Evolutionary conservation across 1,284 basidiomycete species (phyloP), one percentile per base, ranked within the genome.

Genomic region (Ganoderma boninense): DNA sequence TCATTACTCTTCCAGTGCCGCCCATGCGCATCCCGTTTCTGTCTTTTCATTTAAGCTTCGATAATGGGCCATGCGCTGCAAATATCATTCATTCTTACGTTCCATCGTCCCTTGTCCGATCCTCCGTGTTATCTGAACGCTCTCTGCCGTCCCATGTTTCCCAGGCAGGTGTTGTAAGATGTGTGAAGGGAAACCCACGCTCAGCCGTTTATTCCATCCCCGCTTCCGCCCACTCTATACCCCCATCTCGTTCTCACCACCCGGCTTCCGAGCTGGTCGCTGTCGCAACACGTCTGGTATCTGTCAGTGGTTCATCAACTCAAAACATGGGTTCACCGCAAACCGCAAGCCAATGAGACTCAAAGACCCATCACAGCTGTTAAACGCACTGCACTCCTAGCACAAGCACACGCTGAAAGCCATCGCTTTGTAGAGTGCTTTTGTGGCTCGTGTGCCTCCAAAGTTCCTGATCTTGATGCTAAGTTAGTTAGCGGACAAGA

Each of bases 31-130:
- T 60, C 35, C 8, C 18, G 35, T 13, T 29, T 23, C 57, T 23
- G 20, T 62, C 60, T 23, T 44, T 29, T 62, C 54, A 57, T 35
- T 35, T 35, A 57, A 57, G 23, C 60, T 62, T 40, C 60, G 40
- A 26, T 42, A 43, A 42, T 26, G 40, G 26, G 23, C 23, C 49
- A 11, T 52, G 49, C 11, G 14, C 23, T 23, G 60, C 40, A 29
- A 23, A 40, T 42, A 62, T 62, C 38, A 62, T 43, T 42, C 40
- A 18, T 62, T 44, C n/a, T 26, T 43, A 29, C 23, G 23, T 11
- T 29, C 60, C 13, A 29, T 26, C 23, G 23, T 62, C 23, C 49
- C 38, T 62, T 40, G 60, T 43, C 38, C 60, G 60, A 42, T 43
- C 29, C 40, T 16, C 26, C 60, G 40, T 42, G 26, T 62, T 42